Evolutionary conservation across 371 early-diverging fungal species (phyloP), one percentile per base, ranked within the genome.

Genomic region (Rhizopus delemar): DNA sequence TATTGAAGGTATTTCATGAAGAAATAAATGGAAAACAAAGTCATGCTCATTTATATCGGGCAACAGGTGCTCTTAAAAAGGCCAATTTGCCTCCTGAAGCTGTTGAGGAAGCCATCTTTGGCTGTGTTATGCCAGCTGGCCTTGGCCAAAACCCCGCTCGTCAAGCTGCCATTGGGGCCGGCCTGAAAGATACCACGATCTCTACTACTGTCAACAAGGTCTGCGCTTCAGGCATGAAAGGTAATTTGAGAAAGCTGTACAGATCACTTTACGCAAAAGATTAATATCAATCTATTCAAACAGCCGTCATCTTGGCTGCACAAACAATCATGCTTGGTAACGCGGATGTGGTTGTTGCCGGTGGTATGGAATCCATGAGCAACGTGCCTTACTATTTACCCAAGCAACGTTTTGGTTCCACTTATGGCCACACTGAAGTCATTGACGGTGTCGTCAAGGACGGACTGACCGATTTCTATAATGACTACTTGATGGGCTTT

Each of bases 361-460:
- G 93, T 61, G 99, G 99, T 46, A 92, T 90, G 74, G 99, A 99
- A 78, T 93, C 94, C 56, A 99, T 99, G 99, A 86, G 90, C 75
- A 96, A 96, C 74, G 87, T 88, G 8, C 98, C 98, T 13, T 96
- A 92, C 84, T 96, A 93, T 71, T 71, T 92, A 33, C 93, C 93
- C 66, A 86, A 86, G 70, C 87, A 86, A 64, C 87, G 90, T 51
- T 88, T 85, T 51, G 93, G 90, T 55, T 83, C 88, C 60, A 87
- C 87, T 58, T 98, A 91, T 73, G 99, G 99, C 38, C 71, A 95
- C 77, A 82, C 87, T 54, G 84, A 84, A 60, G 73, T 92, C 32
- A 70, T 90, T 28, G 99, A 99, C 64, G 94, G 95, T 38, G 76
- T 99, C 57, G 82, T 93, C 55, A 86, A 84, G 75, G 99, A 99